Evolutionary conservation across 768 basidiomycete genomes (phyloP).

Genomic region (Kwoniella heveanensis): DNA sequence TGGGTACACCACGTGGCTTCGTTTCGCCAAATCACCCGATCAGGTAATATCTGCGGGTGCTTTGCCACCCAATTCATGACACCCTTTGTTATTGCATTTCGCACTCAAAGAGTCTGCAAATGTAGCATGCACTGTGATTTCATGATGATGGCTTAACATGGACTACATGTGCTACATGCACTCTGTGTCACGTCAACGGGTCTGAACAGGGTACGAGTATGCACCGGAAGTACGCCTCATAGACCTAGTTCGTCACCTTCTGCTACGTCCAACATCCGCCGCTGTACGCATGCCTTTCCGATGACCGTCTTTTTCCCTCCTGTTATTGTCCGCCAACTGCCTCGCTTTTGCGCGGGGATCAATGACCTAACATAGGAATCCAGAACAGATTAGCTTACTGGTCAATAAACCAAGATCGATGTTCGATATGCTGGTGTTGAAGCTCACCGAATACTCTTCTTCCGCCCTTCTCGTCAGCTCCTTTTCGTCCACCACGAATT

Average conservation of each 20-base stretch:
- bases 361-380: conserved; percentile 44
- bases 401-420: too few species aligned
- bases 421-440: too few species aligned
- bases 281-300: conserved; percentile 31
- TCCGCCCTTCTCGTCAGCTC: conserved; percentile 53
- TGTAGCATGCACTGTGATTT: too few species aligned
- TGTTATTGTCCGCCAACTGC: conserved; percentile 36
- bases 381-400: conserved; percentile 37
- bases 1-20: background rate
- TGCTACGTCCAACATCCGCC: conserved; percentile 30
- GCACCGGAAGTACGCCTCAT: too few species aligned
- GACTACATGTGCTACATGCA: too few species aligned
- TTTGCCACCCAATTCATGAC: background rate
- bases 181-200: too few species aligned
- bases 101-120: too few species aligned
- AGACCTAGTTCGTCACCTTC: too few species aligned
- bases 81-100: conserved; percentile 3
- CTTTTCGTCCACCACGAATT: conserved; percentile 49
- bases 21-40: background rate
- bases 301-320: conserved; percentile 23
- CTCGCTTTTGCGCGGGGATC: conserved; percentile 55
- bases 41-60: background rate
- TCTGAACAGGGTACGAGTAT: too few species aligned
- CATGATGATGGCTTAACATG: too few species aligned
- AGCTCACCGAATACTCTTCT: conserved; percentile 54